These are phyloP conservation scores for Acanthamoeba healyi DNA, from an alignment of 208 protist genomes.

Conservation along the genomic window DNA sequence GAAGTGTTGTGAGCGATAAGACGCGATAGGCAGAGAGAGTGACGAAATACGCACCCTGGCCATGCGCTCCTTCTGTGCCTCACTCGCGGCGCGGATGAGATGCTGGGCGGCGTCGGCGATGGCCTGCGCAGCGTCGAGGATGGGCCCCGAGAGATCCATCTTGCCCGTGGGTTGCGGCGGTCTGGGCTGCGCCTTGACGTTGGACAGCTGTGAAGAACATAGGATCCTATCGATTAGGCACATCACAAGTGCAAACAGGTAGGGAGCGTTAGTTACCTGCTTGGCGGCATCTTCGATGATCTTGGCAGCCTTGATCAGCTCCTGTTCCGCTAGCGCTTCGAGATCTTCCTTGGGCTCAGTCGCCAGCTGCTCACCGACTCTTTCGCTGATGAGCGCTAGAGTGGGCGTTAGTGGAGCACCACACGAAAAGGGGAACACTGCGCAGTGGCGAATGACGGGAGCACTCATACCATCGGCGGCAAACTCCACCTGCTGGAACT, in stretches of 20 bases:
- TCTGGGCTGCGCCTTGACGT: conserved; percentile 25
- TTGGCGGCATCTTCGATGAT: conserved; percentile 60
- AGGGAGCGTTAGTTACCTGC: neutral
- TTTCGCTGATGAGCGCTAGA: neutral
- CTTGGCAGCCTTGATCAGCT: conserved; percentile 54
- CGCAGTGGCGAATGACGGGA: neutral
- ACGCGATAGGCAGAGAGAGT: neutral
- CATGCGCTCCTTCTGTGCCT: conserved; percentile 59
- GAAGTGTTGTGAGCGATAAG: neutral
- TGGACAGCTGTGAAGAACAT: conserved; percentile 1
- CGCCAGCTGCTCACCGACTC: neutral
- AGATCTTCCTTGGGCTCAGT: conserved; percentile 62
- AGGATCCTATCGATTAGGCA: no score
- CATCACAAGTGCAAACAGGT: neutral
- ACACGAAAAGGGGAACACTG: neutral
- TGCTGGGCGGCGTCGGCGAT: conserved; percentile 55
- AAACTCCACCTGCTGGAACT: neutral
- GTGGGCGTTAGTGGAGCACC: neutral
- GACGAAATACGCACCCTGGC: neutral
- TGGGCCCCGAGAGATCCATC: conserved; percentile 45
- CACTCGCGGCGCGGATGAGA: conserved; percentile 19
- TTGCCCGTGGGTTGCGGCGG: neutral
- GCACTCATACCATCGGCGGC: neutral
- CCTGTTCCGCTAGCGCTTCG: conserved; percentile 56
- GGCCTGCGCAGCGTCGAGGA: conserved; percentile 53